These are phyloP conservation scores for Barnettozyma botsteinii DNA, from an alignment of 805 yeast genomes.

Conservation along the genomic window DNA sequence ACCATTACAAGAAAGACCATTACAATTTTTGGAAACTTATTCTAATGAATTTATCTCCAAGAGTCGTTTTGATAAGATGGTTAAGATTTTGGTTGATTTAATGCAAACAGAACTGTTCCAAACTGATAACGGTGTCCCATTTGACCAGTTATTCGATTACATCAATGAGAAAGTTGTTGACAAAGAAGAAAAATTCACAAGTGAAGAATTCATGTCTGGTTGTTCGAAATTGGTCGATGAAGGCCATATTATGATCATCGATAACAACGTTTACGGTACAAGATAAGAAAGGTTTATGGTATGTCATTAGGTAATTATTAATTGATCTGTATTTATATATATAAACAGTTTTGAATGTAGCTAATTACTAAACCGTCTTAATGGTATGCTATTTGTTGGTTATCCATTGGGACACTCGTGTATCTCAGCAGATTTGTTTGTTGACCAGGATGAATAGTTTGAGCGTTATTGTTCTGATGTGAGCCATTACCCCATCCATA, in stretches of 20 bases:
- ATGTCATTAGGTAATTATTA: no score
- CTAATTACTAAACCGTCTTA: no score
- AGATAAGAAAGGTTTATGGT: background rate
- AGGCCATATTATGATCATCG: constrained; percentile 44
- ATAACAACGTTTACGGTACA: constrained; percentile 25
- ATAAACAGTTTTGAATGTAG: no score
- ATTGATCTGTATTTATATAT: no score
- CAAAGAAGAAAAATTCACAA: constrained; percentile 43
- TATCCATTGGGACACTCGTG: background rate
- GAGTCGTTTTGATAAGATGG: constrained; percentile 42
- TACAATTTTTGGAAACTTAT: constrained; percentile 21
- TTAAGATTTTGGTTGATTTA: constrained; percentile 41
- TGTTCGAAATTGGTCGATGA: constrained; percentile 36
- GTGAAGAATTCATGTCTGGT: constrained; percentile 40
- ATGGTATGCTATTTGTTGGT: background rate
- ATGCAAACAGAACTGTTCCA: constrained; percentile 39
- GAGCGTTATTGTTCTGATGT: background rate
- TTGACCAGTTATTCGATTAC: constrained; percentile 31
- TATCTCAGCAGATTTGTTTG: background rate
- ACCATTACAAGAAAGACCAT: constrained; percentile 1
- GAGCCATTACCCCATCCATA: constrained; percentile 28
- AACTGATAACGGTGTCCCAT: constrained; percentile 40
- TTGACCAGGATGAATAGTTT: background rate
- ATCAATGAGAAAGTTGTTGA: constrained; percentile 38
- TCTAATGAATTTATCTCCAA: constrained; percentile 34